A percentile compares a stretch with the other conserved stretches of the same genome.
Evolutionary conservation across 2,329 filamentous ascomycete species (phyloP).

Genomic region (Ilyonectria destructans): DNA sequence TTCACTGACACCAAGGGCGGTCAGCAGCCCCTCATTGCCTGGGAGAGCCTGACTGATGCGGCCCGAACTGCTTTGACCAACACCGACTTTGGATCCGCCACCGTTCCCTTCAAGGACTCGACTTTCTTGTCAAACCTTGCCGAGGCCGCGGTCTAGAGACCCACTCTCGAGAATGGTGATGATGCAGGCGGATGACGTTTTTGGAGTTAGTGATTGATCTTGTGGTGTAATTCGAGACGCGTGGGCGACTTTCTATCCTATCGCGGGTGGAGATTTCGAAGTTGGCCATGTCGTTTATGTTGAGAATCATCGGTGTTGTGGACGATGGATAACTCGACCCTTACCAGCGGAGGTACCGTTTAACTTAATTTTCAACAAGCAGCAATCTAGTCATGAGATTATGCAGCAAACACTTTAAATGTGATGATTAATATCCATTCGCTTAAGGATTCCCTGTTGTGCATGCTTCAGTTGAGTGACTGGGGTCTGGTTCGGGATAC

Average conservation of each 20-base stretch:
- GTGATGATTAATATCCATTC: not conserved
- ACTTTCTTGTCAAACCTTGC: constrained; percentile 47
- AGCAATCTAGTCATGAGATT: too few species aligned
- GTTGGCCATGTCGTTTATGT: not conserved
- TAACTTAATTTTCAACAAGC: too few species aligned
- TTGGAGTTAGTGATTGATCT: not conserved
- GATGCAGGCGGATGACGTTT: not conserved
- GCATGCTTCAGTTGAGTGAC: not conserved
- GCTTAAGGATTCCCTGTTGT: not conserved
- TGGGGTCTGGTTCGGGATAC: too few species aligned
- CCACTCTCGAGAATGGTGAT: not conserved
- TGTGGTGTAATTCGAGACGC: not conserved
- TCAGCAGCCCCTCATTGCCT: constrained; percentile 62
- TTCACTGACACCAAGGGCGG: constrained; percentile 57
- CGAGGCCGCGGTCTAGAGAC: constrained; percentile 38
- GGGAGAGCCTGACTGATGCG: constrained; percentile 58
- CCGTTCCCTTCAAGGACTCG: constrained; percentile 59
- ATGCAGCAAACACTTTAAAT: too few species aligned
- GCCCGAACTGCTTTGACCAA: constrained; percentile 57
- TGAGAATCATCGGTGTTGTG: too few species aligned
- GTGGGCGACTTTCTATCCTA: not conserved
- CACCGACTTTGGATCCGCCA: constrained; percentile 62
- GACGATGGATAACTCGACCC: too few species aligned
- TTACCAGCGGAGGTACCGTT: too few species aligned
- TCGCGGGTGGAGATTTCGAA: not conserved